A percentile compares a stretch with the other conserved stretches of the same genome.
Conservation (phyloP, 2,329 filamentous ascomycete genomes). For the Sclerotinia glacialis region DNA sequence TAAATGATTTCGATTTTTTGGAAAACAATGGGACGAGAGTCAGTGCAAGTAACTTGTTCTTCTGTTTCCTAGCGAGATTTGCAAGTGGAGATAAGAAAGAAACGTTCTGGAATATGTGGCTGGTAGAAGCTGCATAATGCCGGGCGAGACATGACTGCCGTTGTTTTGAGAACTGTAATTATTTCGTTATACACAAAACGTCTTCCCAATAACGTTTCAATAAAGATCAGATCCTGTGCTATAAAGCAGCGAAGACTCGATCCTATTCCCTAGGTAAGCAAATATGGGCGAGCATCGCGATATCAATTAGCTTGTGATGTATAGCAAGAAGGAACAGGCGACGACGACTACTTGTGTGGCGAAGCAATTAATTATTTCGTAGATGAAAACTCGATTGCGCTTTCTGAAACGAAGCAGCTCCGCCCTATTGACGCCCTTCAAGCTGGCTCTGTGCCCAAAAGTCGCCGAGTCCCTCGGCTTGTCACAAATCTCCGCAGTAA, state of each 20-base stretch:
- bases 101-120: conserved; percentile 13
- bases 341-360: conserved; percentile 15
- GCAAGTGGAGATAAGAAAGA: conserved; percentile 16
- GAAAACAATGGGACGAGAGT: conserved; percentile 5
- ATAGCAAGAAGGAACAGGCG: not conserved
- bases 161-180: not conserved
- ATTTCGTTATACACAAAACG: not conserved
- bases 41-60: not conserved
- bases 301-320: not conserved
- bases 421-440: conserved; percentile 13
- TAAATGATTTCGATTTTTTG: conserved; percentile 4
- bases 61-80: conserved; percentile 8
- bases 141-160: not conserved
- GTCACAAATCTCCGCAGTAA: not conserved
- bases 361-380: conserved; percentile 4
- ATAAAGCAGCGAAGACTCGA: not conserved
- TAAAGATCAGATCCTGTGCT: too few species aligned
- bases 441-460: not conserved
- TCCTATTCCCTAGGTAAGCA: not conserved
- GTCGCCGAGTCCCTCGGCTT: not conserved
- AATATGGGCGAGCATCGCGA: not conserved
- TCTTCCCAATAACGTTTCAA: not conserved
- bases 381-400: not conserved
- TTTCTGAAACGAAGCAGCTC: conserved; percentile 5
- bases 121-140: not conserved